Percentiles rank a stretch among this genome's conserved stretches.
phyloP scores from a whole-genome alignment of 805 yeast species.

The Yueomyces sinensis region DNA sequence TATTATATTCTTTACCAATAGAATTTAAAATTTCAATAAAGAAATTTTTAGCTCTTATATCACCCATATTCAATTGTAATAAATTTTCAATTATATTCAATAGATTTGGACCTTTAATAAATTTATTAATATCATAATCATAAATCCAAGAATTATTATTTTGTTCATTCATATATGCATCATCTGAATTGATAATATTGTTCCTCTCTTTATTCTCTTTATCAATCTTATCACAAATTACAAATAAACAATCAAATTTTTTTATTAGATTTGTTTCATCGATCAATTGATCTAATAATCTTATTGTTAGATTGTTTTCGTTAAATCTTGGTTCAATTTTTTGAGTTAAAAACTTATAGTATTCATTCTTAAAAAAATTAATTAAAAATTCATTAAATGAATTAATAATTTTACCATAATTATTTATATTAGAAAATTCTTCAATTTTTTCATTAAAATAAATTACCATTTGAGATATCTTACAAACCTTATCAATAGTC shows the following conservation, averaged over 20 bases:
- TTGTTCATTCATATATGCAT: slow-evolving; percentile 8
- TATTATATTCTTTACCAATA: slow-evolving; percentile 50
- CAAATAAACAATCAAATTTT: slow-evolving; percentile 43
- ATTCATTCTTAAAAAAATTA: slow-evolving; percentile 27
- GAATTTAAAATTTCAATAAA: slow-evolving; percentile 38
- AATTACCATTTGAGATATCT: slow-evolving; percentile 23
- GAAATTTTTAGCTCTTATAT: slow-evolving; percentile 37
- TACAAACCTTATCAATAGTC: neutral
- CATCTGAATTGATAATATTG: slow-evolving; percentile 3
- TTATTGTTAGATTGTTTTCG: slow-evolving; percentile 41
- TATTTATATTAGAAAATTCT: neutral
- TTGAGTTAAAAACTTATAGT: slow-evolving; percentile 24
- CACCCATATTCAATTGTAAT: slow-evolving; percentile 52
- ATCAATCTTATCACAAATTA: slow-evolving; percentile 44
- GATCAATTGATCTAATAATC: slow-evolving; percentile 41
- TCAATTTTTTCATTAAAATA: slow-evolving; percentile 32
- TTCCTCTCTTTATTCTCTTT: slow-evolving; percentile 30
- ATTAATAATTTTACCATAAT: slow-evolving; percentile 62
- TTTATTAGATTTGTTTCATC: slow-evolving; percentile 23
- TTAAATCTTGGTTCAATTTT: slow-evolving; percentile 42
- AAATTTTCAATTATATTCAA: slow-evolving; percentile 47
- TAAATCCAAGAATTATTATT: slow-evolving; percentile 17
- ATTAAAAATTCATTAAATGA: slow-evolving; percentile 53
- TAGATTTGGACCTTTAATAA: slow-evolving; percentile 67
- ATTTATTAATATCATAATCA: slow-evolving; percentile 35